phyloP scores from a whole-genome alignment of 495 filamentous ascomycete genomes.

The Aspergillus nidulans region DNA sequence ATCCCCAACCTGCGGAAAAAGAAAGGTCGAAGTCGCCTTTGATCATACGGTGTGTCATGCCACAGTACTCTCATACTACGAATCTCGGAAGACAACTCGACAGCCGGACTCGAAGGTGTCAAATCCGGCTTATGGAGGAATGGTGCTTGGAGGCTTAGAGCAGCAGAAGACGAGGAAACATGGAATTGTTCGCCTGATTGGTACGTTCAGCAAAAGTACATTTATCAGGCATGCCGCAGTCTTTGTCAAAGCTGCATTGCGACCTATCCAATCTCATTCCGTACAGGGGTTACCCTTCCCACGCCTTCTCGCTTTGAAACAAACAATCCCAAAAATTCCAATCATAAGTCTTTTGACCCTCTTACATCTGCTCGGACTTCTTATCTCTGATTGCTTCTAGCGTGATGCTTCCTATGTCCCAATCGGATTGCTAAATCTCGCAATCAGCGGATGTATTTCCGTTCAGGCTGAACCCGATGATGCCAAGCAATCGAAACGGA shows the following conservation, averaged over 20 bases:
- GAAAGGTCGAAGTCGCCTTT: neutral
- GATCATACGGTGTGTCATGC: slow-evolving; percentile 10
- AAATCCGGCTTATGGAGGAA: neutral
- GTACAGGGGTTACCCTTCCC: neutral
- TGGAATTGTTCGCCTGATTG: neutral
- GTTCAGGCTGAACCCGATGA: slow-evolving; percentile 2
- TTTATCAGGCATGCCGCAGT: neutral
- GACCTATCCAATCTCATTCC: neutral
- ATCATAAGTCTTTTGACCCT: neutral
- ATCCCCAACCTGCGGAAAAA: neutral
- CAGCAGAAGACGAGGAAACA: neutral
- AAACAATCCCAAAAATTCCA: neutral
- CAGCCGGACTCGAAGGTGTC: neutral
- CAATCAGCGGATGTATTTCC: neutral
- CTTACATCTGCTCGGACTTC: too few species aligned
- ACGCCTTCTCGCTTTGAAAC: neutral
- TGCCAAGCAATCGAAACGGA: slow-evolving; percentile 13
- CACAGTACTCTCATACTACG: neutral
- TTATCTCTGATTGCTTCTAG: neutral
- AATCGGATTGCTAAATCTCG: slow-evolving; percentile 7
- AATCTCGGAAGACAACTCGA: neutral
- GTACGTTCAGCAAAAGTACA: neutral
- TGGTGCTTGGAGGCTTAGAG: too few species aligned
- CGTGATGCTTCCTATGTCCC: neutral
- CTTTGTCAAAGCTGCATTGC: neutral